These are phyloP conservation scores for Leishmania tarentolae DNA, from an alignment of 208 protist species.

Conservation along the genomic window DNA sequence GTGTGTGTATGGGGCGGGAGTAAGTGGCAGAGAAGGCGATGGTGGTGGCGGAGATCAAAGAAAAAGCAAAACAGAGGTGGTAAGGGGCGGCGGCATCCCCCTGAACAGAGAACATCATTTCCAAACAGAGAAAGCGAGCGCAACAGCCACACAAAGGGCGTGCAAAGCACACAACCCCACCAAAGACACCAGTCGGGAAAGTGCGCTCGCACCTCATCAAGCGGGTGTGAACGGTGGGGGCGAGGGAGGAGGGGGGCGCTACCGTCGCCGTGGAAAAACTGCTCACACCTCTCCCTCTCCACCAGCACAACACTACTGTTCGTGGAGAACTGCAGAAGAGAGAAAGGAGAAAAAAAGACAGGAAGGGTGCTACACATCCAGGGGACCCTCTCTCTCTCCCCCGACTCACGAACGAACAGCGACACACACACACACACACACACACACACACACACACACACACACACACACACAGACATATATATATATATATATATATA, in stretches of 20 bases:
- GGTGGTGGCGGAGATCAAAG: not conserved
- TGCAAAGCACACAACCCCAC: slow-evolving; percentile 10
- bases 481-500: not conserved
- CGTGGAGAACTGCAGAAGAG: not conserved
- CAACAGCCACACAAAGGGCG: not conserved
- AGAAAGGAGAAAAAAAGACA: not conserved
- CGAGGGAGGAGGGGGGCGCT: no score
- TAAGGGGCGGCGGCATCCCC: slow-evolving; percentile 9
- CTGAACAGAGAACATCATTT: slow-evolving; percentile 19
- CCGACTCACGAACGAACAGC: not conserved
- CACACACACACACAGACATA: not conserved
- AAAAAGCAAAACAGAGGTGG: slow-evolving; percentile 18
- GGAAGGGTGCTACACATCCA: not conserved
- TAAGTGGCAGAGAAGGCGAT: not conserved
- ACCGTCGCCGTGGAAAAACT: not conserved
- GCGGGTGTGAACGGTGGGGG: not conserved
- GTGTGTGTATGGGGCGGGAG: no score
- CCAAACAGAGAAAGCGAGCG: slow-evolving; percentile 7
- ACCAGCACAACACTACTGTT: not conserved
- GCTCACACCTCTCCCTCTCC: not conserved
- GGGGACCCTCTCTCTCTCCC: not conserved
- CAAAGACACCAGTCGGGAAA: slow-evolving; percentile 2
- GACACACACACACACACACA: not conserved
- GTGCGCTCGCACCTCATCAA: not conserved
- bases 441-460: not conserved